Conservation (phyloP, 495 filamentous ascomycete species). For the Aspergillus ostianus region DNA sequence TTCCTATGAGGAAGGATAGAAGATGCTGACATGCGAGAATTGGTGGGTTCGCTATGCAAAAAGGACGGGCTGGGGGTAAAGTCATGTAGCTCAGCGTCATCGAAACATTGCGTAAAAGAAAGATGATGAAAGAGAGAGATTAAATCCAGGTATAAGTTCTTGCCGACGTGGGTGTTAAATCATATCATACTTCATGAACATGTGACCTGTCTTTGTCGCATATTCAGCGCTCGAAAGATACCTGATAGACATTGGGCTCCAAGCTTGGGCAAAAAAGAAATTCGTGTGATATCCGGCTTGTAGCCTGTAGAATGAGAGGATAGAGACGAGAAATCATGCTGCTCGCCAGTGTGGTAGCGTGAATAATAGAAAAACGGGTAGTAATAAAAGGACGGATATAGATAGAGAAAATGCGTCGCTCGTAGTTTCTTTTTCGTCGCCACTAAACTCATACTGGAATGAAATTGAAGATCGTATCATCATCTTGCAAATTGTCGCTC, state of each 20-base stretch:
- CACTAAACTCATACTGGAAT: conserved; percentile 14
- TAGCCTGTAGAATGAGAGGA: background rate
- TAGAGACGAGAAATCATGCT: background rate
- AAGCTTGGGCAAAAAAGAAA: background rate
- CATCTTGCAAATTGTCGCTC: conserved; percentile 14
- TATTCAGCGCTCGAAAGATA: background rate
- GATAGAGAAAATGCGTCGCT: conserved; percentile 8
- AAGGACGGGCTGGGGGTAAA: no score
- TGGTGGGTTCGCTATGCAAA: background rate
- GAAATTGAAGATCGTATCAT: conserved; percentile 12
- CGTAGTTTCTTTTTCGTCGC: conserved; percentile 14
- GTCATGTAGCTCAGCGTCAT: background rate
- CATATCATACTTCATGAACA: background rate
- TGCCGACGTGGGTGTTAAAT: background rate
- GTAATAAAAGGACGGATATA: background rate
- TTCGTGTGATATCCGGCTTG: background rate
- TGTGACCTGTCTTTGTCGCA: background rate
- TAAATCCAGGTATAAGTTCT: background rate
- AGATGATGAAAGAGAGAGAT: background rate
- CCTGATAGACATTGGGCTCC: background rate
- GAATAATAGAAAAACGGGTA: background rate
- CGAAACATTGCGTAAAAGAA: background rate
- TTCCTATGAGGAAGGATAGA: background rate
- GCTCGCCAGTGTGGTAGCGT: background rate
- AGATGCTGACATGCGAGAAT: background rate